Percentiles rank a stretch among this genome's conserved stretches.
Conservation (phyloP, 140 eudicot species). For the Senecio squalidus region DNA sequence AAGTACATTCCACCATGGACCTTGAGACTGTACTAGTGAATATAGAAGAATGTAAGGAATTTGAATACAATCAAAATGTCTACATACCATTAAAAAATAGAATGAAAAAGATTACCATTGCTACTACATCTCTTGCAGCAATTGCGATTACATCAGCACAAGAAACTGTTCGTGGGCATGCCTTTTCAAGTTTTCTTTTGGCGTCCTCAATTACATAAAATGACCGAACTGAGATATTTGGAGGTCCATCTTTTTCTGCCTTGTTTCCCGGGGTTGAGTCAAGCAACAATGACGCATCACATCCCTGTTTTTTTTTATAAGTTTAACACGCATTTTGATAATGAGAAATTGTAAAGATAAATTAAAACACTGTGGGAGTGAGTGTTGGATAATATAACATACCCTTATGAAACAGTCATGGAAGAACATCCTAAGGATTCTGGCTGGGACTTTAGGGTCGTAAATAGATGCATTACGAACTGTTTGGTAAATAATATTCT, state of each 20-base stretch:
- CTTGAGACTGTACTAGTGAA: conserved; percentile 46
- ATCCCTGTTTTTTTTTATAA: conserved; percentile 37
- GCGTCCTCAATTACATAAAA: conserved; percentile 70
- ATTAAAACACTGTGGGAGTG: background rate
- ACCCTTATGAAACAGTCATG: conserved; percentile 86
- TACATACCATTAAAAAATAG: background rate
- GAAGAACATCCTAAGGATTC: conserved; percentile 78
- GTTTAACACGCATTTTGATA: background rate
- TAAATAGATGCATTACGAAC: conserved; percentile 50
- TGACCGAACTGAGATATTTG: conserved; percentile 55
- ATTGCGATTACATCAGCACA: conserved; percentile 69
- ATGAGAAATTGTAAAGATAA: background rate
- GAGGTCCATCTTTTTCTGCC: conserved; percentile 80
- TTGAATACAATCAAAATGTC: background rate
- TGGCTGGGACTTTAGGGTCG: conserved; percentile 79
- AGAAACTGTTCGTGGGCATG: conserved; percentile 65
- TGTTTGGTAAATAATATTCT: conserved; percentile 46
- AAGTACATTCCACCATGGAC: conserved; percentile 74
- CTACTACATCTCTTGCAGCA: conserved; percentile 69
- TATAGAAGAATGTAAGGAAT: background rate
- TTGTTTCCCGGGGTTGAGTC: conserved; percentile 53
- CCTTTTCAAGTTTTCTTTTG: conserved; percentile 56
- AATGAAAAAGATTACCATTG: conserved; percentile 36
- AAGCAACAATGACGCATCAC: conserved; percentile 69
- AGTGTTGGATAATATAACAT: conserved; percentile 6